Conservation (phyloP, 441 rosid genomes). For the Pelargonium myrrhifolium region DNA sequence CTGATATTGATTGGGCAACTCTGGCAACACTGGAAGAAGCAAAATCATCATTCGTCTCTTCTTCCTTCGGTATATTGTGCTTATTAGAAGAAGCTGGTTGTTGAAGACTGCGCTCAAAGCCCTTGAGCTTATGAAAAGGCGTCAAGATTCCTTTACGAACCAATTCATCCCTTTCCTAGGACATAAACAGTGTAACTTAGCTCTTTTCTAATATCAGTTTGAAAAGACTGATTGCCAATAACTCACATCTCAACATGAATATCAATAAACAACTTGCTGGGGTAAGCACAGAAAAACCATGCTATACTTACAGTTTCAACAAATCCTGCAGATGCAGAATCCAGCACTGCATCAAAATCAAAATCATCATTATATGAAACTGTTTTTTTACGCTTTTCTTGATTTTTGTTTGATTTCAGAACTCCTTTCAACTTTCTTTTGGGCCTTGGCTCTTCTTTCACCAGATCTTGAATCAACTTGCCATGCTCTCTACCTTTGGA, state of each 20-base stretch:
- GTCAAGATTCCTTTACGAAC: constrained; percentile 91
- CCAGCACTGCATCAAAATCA: constrained; percentile 76
- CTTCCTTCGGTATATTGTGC: constrained; percentile 30
- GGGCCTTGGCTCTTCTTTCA: constrained; percentile 48
- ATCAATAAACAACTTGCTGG: constrained; percentile 13
- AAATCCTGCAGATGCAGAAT: constrained; percentile 84
- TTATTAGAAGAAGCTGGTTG: constrained; percentile 44
- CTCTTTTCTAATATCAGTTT: constrained; percentile 8
- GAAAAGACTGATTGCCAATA: constrained; percentile 5
- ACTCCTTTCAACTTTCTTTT: constrained; percentile 50
- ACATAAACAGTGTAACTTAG: constrained; percentile 26
- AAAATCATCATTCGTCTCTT: constrained; percentile 33
- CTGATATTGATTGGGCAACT: constrained; percentile 50
- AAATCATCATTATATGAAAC: constrained; percentile 65
- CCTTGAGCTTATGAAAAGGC: constrained; percentile 89
- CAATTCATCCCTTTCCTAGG: constrained; percentile 93
- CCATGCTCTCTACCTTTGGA: constrained; percentile 27
- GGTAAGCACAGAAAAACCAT: constrained; percentile 8
- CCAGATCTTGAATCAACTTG: constrained; percentile 42
- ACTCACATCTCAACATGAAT: constrained; percentile 8
- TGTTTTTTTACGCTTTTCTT: constrained; percentile 43
- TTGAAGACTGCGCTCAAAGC: constrained; percentile 81
- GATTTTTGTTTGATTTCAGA: constrained; percentile 34
- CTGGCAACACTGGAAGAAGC: constrained; percentile 51
- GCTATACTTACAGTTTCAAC: constrained; percentile 68